Conservation (phyloP, 1,139 yeast species). For the Scheffersomyces lignicola region DNA sequence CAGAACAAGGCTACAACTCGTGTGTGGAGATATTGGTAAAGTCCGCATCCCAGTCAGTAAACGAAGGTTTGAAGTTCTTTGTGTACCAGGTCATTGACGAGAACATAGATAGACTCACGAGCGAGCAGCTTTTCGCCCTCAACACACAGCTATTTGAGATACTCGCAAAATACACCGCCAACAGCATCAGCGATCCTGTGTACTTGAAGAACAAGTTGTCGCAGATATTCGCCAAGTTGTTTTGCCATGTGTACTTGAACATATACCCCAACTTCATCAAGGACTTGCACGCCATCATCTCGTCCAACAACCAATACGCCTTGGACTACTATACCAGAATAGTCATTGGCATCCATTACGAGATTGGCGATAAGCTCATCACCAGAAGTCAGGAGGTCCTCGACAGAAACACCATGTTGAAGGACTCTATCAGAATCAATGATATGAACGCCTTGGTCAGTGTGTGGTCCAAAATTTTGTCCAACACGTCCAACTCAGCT, state of each 20-base stretch:
- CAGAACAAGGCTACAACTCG: constrained; percentile 78
- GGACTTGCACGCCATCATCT: constrained; percentile 44
- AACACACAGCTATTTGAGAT: constrained; percentile 43
- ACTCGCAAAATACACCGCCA: constrained; percentile 29
- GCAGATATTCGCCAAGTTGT: constrained; percentile 68
- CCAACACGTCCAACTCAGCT: constrained; percentile 23
- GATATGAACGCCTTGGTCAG: constrained; percentile 71
- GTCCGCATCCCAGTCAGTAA: constrained; percentile 24
- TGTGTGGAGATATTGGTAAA: constrained; percentile 61
- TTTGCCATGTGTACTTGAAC: constrained; percentile 62
- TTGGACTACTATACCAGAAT: constrained; percentile 79
- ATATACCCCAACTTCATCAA: constrained; percentile 68
- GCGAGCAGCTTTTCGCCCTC: constrained; percentile 46
- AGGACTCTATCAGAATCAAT: constrained; percentile 75
- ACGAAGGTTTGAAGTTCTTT: constrained; percentile 67
- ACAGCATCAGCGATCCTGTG: constrained; percentile 49
- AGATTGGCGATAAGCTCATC: constrained; percentile 90
- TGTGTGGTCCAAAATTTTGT: constrained; percentile 67
- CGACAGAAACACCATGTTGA: constrained; percentile 68
- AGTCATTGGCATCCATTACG: constrained; percentile 75
- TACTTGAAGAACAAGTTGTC: constrained; percentile 79
- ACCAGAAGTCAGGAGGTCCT: constrained; percentile 61
- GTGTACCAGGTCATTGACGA: constrained; percentile 80
- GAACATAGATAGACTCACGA: constrained; percentile 49
- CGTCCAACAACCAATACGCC: constrained; percentile 34